Conservation (phyloP, 2,329 filamentous ascomycete genomes). For the Ceratocystis eucalypticola region DNA sequence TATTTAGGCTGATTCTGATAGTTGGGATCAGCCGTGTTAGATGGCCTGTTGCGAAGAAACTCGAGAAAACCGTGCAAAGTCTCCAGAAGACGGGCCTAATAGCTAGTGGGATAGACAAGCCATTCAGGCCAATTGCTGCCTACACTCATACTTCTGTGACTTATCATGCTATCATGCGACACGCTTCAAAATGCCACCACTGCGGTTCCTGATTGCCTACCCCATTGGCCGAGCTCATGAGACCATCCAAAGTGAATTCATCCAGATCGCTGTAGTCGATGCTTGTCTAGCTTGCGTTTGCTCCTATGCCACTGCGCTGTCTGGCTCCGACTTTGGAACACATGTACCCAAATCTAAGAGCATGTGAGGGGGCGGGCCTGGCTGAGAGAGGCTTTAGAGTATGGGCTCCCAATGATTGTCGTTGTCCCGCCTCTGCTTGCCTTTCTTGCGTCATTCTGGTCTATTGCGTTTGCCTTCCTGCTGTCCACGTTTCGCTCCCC, state of each 20-base stretch:
- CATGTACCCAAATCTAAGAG: conserved; percentile 40
- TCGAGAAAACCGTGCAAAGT: conserved; percentile 46
- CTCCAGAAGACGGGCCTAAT: conserved; percentile 49
- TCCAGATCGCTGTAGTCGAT: conserved; percentile 55
- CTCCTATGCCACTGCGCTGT: conserved; percentile 40
- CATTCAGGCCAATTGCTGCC: not conserved
- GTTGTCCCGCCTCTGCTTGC: not conserved
- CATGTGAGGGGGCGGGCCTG: not conserved
- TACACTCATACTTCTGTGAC: not conserved
- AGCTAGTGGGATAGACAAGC: not conserved
- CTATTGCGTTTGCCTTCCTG: not conserved
- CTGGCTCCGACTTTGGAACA: conserved; percentile 41
- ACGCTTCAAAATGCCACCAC: conserved; percentile 57
- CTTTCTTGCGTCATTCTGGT: not conserved
- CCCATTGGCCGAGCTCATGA: conserved; percentile 28
- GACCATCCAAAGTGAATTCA: conserved; percentile 54
- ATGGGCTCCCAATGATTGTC: not conserved
- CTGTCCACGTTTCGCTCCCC: not conserved
- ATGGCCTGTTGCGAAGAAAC: conserved; percentile 26
- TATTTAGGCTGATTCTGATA: conserved; percentile 61
- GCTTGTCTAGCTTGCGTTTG: conserved; percentile 50
- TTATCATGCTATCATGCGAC: not conserved
- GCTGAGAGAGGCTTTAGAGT: not conserved
- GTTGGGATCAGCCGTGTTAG: conserved; percentile 35
- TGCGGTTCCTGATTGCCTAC: conserved; percentile 28